Evolutionary conservation across 1,284 basidiomycete genomes (phyloP).

Genomic region (Fistulina hepatica): DNA sequence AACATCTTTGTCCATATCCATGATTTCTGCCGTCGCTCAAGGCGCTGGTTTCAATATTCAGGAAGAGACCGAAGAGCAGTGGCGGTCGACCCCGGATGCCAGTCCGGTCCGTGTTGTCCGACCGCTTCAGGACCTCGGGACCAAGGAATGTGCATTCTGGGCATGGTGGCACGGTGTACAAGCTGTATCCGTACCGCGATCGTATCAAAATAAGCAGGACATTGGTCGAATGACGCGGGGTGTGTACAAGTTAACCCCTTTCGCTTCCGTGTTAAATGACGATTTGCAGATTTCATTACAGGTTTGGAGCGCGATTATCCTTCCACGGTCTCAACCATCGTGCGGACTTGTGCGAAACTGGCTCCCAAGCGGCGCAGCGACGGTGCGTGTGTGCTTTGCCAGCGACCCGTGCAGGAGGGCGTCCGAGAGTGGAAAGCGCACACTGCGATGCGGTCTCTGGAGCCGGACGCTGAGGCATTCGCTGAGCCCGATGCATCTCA

Average conservation of each 20-base stretch:
- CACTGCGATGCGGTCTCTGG: slow-evolving; percentile 58
- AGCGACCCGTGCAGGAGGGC: slow-evolving; percentile 64
- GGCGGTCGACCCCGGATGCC: slow-evolving; percentile 27
- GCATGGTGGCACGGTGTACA: slow-evolving; percentile 55
- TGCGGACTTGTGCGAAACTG: slow-evolving; percentile 74
- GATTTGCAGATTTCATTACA: slow-evolving; percentile 62
- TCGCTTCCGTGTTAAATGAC: neutral
- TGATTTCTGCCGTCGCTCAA: slow-evolving; percentile 67
- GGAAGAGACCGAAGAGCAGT: slow-evolving; percentile 63
- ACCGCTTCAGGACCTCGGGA: slow-evolving; percentile 65
- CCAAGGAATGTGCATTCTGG: slow-evolving; percentile 76
- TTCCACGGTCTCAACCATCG: slow-evolving; percentile 82
- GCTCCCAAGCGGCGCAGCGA: slow-evolving; percentile 51
- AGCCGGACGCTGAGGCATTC: slow-evolving; percentile 17
- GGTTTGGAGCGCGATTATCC: slow-evolving; percentile 77
- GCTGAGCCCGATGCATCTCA: slow-evolving; percentile 17
- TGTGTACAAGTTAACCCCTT: slow-evolving; percentile 20
- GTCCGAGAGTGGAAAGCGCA: slow-evolving; percentile 63
- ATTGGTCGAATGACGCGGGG: slow-evolving; percentile 69
- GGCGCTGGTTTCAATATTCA: slow-evolving; percentile 72
- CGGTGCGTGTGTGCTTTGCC: slow-evolving; percentile 56
- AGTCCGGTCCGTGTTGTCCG: slow-evolving; percentile 45
- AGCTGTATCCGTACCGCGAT: slow-evolving; percentile 41
- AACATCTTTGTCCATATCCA: slow-evolving; percentile 67
- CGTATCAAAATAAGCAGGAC: slow-evolving; percentile 42